Evolutionary conservation across 2,329 filamentous ascomycete genomes (phyloP).

Genomic region (Epichloe sibirici): DNA sequence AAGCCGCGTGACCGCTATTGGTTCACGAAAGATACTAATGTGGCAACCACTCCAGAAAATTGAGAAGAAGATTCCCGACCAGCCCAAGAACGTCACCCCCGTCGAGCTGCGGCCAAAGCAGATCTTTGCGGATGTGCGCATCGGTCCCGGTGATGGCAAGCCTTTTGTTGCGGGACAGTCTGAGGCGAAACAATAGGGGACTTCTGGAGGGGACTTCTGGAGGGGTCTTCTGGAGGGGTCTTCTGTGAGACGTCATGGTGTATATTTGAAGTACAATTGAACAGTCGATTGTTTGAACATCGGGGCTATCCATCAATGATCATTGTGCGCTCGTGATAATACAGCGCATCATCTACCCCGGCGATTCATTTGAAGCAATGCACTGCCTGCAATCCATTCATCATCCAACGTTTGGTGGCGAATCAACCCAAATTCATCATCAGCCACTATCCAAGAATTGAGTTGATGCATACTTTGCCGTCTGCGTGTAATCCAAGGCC

Average conservation of each 20-base stretch:
- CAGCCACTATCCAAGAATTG: too few relatives aligned
- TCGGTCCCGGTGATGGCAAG: conserved; percentile 30
- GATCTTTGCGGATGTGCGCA: conserved; percentile 45
- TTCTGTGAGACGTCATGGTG: neutral
- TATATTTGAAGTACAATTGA: conserved; percentile 1
- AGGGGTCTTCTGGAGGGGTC: neutral
- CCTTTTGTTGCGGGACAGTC: conserved; percentile 25
- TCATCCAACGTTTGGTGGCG: too few relatives aligned
- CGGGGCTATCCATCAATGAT: too few relatives aligned
- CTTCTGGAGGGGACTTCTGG: conserved; percentile 10
- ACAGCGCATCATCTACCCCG: too few relatives aligned
- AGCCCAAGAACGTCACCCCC: conserved; percentile 56
- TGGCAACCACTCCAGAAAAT: conserved; percentile 47
- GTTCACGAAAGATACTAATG: neutral
- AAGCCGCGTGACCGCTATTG: neutral
- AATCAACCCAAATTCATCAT: too few relatives aligned
- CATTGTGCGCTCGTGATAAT: too few relatives aligned
- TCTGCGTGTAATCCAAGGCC: too few relatives aligned
- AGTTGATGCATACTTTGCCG: too few relatives aligned
- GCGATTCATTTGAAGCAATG: too few relatives aligned
- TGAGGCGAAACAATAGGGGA: conserved; percentile 23
- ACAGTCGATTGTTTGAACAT: neutral
- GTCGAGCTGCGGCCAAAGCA: conserved; percentile 60
- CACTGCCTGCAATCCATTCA: too few relatives aligned
- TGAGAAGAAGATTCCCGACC: conserved; percentile 67